Evolutionary conservation across 495 filamentous ascomycete genomes (phyloP), one percentile per base, ranked within the genome.

Genomic region (Lophiostoma macrostomum): DNA sequence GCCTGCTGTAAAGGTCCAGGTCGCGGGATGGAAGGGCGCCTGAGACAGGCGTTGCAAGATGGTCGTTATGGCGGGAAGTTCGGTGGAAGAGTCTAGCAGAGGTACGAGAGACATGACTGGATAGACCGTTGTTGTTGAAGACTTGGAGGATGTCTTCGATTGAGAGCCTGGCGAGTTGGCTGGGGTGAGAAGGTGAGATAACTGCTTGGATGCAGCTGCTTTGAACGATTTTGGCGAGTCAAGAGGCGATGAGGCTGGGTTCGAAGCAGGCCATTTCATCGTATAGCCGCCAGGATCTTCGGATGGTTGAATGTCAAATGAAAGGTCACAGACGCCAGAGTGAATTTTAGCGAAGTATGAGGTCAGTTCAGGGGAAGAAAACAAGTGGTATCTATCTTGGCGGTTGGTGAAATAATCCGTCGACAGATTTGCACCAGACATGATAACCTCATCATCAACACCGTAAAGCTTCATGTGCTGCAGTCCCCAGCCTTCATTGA

Each of bases 401-500:
- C 93, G 82, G 62, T 96, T 91, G 10, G 89, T 95, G 67, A 99
- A 99, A 68, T 99, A 99, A 63, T 97, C 91, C 28, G 76, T 77
- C 4, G 90, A 96, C 8, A 99, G 75, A 54, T 99, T 99, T 7
- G 93, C 93, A 25, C 93, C 93, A 1, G 90, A 95, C 23, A 99
- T 77, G 29, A 99, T 93, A 41, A 99, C 83, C 68, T 96, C 91
- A 63, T 97, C 90, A 55, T 99, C 93, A 34, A 96, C 71, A 0
- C 94, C 93, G 60, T 99, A 99, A 0, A 99, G 77, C 76, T 99
- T 99, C 89, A 99, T 99, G 65, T 99, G 93, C 65, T 99, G 93
- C 35, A 99, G 71, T 12, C 93, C 93, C 91, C 93, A 99, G 29
- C 93, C 93, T 67, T 99, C 93, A 61, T 99, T 99, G 64, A 97